These are phyloP conservation scores for Alloteropsis angusta DNA, from an alignment of 202 grass and related monocot genomes.

Conservation along the genomic window DNA sequence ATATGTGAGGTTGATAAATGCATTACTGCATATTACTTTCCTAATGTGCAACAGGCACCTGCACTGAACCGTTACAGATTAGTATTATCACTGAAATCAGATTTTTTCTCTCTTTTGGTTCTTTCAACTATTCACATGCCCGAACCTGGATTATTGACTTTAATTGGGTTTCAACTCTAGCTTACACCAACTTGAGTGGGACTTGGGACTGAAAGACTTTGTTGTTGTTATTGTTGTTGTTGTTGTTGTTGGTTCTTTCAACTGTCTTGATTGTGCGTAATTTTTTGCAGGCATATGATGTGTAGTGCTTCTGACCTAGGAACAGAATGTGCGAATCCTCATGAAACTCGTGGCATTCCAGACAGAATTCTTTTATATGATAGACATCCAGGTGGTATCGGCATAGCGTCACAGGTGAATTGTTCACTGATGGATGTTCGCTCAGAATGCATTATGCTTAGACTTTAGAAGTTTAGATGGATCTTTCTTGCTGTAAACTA, in stretches of 20 bases:
- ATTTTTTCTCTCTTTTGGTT: background rate
- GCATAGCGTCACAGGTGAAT: conserved; percentile 59
- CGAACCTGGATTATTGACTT: too few species aligned
- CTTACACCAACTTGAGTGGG: too few species aligned
- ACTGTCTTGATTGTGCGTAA: background rate
- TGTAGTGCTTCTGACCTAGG: conserved; percentile 73
- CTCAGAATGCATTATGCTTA: background rate
- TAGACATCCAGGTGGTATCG: conserved; percentile 70
- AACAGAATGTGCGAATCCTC: conserved; percentile 70
- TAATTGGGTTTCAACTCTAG: too few species aligned
- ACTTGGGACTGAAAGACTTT: too few species aligned
- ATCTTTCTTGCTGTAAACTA: background rate
- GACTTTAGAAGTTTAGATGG: background rate
- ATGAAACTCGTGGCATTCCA: conserved; percentile 44
- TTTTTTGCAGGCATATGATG: conserved; percentile 56
- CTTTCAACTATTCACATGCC: background rate
- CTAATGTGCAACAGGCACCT: background rate
- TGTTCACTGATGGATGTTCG: background rate
- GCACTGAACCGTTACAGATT: background rate
- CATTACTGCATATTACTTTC: background rate
- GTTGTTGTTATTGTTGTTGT: too few species aligned
- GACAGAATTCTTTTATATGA: conserved; percentile 84
- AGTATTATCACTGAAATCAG: background rate
- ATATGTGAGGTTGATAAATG: background rate
- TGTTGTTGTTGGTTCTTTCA: background rate